Evolutionary conservation across 371 early-diverging fungal genomes (phyloP), one percentile per base, ranked within the genome.

Genomic region (Batkoa obscura): DNA sequence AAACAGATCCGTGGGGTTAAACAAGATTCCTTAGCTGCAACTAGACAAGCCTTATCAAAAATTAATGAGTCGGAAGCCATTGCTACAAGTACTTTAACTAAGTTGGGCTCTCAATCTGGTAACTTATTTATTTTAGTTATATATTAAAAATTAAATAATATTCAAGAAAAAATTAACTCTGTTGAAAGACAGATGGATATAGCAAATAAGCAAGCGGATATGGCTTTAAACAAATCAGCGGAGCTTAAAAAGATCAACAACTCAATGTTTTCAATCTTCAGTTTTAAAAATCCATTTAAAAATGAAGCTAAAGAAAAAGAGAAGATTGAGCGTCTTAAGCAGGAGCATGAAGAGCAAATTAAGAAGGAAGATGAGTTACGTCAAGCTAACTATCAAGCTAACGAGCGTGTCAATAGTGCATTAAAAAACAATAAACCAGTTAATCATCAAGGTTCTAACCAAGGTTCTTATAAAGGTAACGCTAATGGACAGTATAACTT

Each of bases 241-340:
- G 78, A 83, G 54, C 71, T 88, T 17, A 80, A 78, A 53, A 75
- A 79, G 30, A 63, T 86, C 32, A 84, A 84, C 67, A 68, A 73
- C 47, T 83, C 79, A 43, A 86, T 88, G 61, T 75, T 86, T 61
- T 63, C 78, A 12, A 72, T 80, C 2, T 45, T 55, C 36, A 65
- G 68, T 62, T 59, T 83, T 49, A 64, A 72, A 60, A 78, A 76
- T 46, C 78, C 78, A 17, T 75, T 78, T 56, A 71, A 61, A 48
- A 50, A 42, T 10, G 50, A 53, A 32, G 74, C 73, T 62, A 69
- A 70, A 31, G 69, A 71, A 45, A 60, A 69, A 15, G 58, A 60
- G 31, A 75, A 79, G 56, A 62, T 72, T 2, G 71, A 72, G 57
- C 53, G 63, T 30, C 61, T 61, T 48, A 73, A 70, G 53, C 59